phyloP scores from a whole-genome alignment of 1,284 basidiomycete species.

The Tremellales sp. region DNA sequence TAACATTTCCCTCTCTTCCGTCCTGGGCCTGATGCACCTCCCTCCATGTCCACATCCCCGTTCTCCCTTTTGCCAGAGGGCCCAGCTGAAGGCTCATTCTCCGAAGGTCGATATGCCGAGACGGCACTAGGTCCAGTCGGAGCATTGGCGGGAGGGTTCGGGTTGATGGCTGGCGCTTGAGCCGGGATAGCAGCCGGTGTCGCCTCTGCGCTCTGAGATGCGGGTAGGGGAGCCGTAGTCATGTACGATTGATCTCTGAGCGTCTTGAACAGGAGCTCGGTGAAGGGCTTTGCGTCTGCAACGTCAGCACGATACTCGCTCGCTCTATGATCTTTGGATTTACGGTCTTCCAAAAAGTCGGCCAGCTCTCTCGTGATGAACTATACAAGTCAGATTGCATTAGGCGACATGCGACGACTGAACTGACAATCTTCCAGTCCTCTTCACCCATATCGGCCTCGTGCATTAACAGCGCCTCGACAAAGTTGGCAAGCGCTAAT shows the following conservation, averaged over 20 bases:
- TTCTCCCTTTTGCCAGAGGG: constrained; percentile 17
- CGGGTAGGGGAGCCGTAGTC: constrained; percentile 19
- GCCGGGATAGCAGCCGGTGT: constrained; percentile 31
- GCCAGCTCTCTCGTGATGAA: constrained; percentile 71
- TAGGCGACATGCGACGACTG: background rate
- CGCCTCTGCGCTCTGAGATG: constrained; percentile 22
- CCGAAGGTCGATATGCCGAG: constrained; percentile 24
- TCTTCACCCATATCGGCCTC: constrained; percentile 64
- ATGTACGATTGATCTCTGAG: constrained; percentile 75
- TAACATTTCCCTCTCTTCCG: constrained; percentile 54
- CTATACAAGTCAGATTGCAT: constrained; percentile 10
- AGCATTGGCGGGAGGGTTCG: constrained; percentile 53
- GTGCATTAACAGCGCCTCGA: constrained; percentile 89
- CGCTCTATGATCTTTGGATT: constrained; percentile 17
- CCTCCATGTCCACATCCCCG: constrained; percentile 25
- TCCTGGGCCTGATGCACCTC: background rate
- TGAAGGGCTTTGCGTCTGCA: constrained; percentile 72
- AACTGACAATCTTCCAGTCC: constrained; percentile 66
- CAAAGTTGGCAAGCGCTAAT: constrained; percentile 86
- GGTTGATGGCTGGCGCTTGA: constrained; percentile 56
- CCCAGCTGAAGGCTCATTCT: constrained; percentile 16
- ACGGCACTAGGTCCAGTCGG: constrained; percentile 12
- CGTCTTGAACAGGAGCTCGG: constrained; percentile 75
- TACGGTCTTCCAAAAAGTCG: constrained; percentile 88
- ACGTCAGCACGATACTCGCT: background rate